Base-by-base conservation (phyloP, 1,284 basidiomycete species). In the Ustilago tritici region DNA sequence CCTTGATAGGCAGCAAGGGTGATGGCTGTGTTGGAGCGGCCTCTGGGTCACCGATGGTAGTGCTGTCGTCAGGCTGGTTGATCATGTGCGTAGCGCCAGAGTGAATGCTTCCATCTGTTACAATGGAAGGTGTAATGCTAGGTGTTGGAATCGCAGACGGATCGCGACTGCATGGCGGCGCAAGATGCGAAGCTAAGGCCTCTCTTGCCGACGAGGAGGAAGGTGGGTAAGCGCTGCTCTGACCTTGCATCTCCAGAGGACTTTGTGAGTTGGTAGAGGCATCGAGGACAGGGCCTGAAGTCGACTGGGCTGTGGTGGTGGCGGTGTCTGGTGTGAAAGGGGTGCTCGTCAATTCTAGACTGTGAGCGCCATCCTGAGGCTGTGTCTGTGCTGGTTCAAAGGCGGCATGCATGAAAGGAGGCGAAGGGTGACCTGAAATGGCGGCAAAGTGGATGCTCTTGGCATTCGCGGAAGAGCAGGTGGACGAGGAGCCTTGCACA, bases 381-480 rank as follows among this genome's bases (percentile, higher is more conserved):
- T 32, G 49, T 14, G 34, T 34, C 6, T 47, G 41, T 5, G 17
- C 32, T 17, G 61, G 32, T 2, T 46, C 46, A 34, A 47, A 55
- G 2, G 52, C 10, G 12, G 61, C 34, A 31, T 49, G 34, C 36
- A 64, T 34, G 17, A 52, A 50, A 23, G 53, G 47, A 17, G 67
- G 43, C 0, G 53, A 47, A 3, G 28, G 14, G 6, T 40, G 9
- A 6, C 8, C 36, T 3, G 35, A n/a, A 35, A 52, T 19, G 40
- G 62, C 56, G 49, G 59, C 63, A 35, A 62, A 46, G 50, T 34
- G 41, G 59, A 58, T 43, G 41, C 53, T 23, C 15, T 65, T 61
- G 41, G 62, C 58, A 34, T 65, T 31, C 17, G 50, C 38, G 8
- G 63, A 65, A 19, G 69, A 59, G 38, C 46, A 65, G n/a, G 63